These are phyloP conservation scores for Spongospora subterranea DNA, from an alignment of 208 protist species.

Conservation along the genomic window DNA sequence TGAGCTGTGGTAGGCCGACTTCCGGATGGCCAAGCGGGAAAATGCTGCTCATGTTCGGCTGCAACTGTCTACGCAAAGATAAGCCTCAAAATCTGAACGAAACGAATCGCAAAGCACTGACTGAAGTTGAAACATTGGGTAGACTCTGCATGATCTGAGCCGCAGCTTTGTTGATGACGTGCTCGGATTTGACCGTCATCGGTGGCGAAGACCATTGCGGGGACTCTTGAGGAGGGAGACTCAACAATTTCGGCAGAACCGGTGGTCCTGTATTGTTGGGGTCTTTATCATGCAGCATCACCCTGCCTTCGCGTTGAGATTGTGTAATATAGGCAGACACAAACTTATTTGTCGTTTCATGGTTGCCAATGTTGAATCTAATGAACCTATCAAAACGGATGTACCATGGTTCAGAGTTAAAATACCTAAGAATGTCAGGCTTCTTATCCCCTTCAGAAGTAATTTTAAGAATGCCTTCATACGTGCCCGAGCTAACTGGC, in stretches of 20 bases:
- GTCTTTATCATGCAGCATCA: conserved; percentile 49
- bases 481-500: conserved; percentile 40
- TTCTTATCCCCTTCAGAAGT: conserved; percentile 53
- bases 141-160: background rate
- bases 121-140: background rate
- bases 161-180: background rate
- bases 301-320: conserved; percentile 20
- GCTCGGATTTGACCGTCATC: background rate
- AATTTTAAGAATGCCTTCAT: conserved; percentile 53
- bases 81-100: background rate
- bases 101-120: background rate
- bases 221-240: background rate
- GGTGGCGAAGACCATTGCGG: background rate
- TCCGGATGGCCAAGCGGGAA: background rate
- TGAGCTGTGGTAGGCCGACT: background rate
- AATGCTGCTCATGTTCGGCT: background rate
- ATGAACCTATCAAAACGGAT: background rate
- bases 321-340: conserved; percentile 28
- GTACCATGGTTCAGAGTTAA: background rate
- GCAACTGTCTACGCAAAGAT: background rate
- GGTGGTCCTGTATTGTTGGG: conserved; percentile 1
- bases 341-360: conserved; percentile 24
- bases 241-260: background rate
- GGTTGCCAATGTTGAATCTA: conserved; percentile 52
- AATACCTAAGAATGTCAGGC: conserved; percentile 43